Percentiles rank a stretch among this genome's conserved stretches.
Evolutionary conservation across 495 filamentous ascomycete species (phyloP).

Genomic region (Eremomyces bilateralis): DNA sequence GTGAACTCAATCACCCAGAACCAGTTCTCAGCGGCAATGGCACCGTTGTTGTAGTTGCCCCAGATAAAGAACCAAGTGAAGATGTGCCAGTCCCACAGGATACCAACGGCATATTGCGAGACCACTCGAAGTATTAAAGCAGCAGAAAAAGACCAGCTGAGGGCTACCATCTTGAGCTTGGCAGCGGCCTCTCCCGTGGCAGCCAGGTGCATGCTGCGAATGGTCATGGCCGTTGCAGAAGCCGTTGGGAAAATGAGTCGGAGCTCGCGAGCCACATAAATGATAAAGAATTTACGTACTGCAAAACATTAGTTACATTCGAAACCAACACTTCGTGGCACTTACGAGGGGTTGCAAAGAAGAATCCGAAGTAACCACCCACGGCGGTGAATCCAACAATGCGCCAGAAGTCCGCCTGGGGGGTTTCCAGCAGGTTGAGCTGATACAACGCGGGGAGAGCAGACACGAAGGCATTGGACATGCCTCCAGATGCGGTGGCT

Average conservation of each 20-base stretch:
- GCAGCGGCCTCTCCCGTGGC: constrained; percentile 29
- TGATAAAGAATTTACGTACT: constrained; percentile 45
- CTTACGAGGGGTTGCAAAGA: constrained; percentile 36
- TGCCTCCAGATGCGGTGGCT: constrained; percentile 39
- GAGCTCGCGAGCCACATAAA: constrained; percentile 39
- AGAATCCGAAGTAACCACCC: constrained; percentile 43
- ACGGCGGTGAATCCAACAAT: constrained; percentile 40
- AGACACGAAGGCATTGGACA: constrained; percentile 40
- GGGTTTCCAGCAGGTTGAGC: constrained; percentile 28
- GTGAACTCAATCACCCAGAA: constrained; percentile 43
- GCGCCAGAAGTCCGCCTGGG: constrained; percentile 31
- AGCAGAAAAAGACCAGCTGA: constrained; percentile 26
- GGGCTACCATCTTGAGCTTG: constrained; percentile 35
- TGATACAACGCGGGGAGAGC: constrained; percentile 43
- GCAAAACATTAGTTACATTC: constrained; percentile 1
- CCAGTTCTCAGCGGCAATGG: constrained; percentile 40
- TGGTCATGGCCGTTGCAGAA: constrained; percentile 39
- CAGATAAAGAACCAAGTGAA: constrained; percentile 43
- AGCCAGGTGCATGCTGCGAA: constrained; percentile 40
- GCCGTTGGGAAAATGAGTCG: constrained; percentile 40
- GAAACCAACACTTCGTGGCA: neutral
- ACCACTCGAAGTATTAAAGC: constrained; percentile 32
- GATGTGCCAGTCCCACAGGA: constrained; percentile 45
- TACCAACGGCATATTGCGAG: constrained; percentile 38
- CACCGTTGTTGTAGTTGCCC: constrained; percentile 31